phyloP scores from a whole-genome alignment of 129 eudicot genomes.

The Ambrosia trifida region DNA sequence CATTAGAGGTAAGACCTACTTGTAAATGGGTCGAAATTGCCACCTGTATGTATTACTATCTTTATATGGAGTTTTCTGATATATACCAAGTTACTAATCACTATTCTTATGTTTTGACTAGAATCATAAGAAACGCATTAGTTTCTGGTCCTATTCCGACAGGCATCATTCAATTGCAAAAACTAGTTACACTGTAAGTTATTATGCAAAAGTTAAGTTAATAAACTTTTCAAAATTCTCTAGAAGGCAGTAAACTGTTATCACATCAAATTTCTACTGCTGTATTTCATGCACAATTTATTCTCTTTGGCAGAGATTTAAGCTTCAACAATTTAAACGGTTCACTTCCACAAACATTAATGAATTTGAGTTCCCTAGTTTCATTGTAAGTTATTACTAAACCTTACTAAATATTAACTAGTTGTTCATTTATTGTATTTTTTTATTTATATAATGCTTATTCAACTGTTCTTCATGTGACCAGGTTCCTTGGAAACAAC shows the following conservation, averaged over 20 bases:
- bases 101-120: slow-evolving; percentile 24
- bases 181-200: slow-evolving; percentile 54
- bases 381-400: slow-evolving; percentile 72
- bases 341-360: slow-evolving; percentile 53
- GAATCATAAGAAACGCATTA: slow-evolving; percentile 60
- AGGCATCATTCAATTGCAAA: slow-evolving; percentile 39
- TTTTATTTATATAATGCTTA: neutral
- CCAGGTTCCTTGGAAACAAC: slow-evolving; percentile 84
- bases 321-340: slow-evolving; percentile 78
- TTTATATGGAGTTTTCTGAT: slow-evolving; percentile 5
- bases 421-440: neutral
- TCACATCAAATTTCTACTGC: neutral
- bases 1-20: neutral
- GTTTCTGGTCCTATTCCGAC: slow-evolving; percentile 60
- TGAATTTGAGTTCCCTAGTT: slow-evolving; percentile 53
- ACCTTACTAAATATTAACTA: too few species aligned
- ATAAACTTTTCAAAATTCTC: neutral
- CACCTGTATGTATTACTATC: neutral
- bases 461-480: slow-evolving; percentile 17
- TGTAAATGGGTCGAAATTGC: neutral
- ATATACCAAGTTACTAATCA: slow-evolving; percentile 12
- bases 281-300: slow-evolving; percentile 6
- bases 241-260: neutral
- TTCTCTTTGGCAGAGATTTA: slow-evolving; percentile 58
- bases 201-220: neutral